phyloP scores from a whole-genome alignment of 2,329 filamentous ascomycete genomes.

The Colletotrichum theobromicola region DNA sequence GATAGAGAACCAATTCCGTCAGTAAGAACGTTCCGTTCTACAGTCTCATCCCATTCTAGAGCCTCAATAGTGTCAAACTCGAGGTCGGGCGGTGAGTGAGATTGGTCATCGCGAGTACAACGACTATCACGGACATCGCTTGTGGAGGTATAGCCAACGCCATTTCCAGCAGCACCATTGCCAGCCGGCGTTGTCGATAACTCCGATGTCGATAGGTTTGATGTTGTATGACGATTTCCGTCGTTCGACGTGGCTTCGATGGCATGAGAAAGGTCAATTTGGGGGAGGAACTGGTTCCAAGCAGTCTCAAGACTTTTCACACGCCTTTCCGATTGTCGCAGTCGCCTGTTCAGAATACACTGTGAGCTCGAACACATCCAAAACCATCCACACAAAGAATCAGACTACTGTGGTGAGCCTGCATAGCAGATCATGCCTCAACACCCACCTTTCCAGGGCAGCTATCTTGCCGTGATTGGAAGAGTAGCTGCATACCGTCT shows the following conservation, averaged over 20 bases:
- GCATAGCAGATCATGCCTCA: neutral
- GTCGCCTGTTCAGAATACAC: neutral
- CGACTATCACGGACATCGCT: neutral
- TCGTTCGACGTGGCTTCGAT: neutral
- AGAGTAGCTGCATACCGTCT: neutral
- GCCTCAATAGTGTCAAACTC: neutral
- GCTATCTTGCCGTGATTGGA: neutral
- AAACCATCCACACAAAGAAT: neutral
- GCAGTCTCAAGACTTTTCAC: neutral
- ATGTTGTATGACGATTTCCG: neutral
- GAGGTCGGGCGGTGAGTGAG: neutral
- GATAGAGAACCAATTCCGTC: neutral
- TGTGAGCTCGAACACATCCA: neutral
- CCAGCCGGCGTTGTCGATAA: neutral
- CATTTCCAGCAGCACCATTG: neutral
- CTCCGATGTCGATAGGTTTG: neutral
- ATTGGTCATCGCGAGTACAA: neutral
- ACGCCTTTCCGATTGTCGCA: neutral
- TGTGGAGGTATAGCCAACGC: neutral
- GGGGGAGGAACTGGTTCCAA: neutral
- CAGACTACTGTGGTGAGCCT: neutral
- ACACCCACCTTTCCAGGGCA: neutral
- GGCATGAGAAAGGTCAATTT: neutral
- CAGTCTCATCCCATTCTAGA: neutral
- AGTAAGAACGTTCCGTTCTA: neutral